A percentile compares a stretch with the other conserved stretches of the same genome.
Evolutionary conservation across 495 filamentous ascomycete species (phyloP).

Genomic region (Aspergillus coremiiformis): DNA sequence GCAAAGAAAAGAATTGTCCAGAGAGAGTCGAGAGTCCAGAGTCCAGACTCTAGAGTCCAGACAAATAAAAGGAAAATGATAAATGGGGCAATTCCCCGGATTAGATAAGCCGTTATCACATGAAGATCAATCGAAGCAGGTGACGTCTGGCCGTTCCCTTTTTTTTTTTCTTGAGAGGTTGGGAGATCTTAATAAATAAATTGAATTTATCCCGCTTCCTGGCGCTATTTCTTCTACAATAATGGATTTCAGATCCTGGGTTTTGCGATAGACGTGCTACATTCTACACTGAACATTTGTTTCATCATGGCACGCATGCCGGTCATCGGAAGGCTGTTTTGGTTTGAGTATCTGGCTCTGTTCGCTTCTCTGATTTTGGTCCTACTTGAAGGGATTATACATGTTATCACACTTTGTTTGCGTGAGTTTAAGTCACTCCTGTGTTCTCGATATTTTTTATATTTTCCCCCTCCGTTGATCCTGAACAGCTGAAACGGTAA

Average conservation of each 20-base stretch:
- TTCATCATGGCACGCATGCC: conserved; percentile 65
- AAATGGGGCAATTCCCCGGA: conserved; percentile 19
- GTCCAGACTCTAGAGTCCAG: background rate
- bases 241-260: conserved; percentile 1
- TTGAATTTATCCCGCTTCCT: too few species aligned
- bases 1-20: background rate
- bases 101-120: conserved; percentile 32
- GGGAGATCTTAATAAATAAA: too few species aligned
- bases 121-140: conserved; percentile 15
- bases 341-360: conserved; percentile 80
- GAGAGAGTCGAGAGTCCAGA: background rate
- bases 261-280: background rate
- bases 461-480: conserved; percentile 17
- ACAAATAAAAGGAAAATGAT: conserved; percentile 17
- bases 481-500: conserved; percentile 60
- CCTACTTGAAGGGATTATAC: conserved; percentile 68
- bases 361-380: conserved; percentile 75
- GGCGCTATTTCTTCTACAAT: background rate
- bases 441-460: too few species aligned
- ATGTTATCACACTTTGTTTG: conserved; percentile 83
- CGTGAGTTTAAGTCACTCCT: conserved; percentile 48
- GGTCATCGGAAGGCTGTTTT: conserved; percentile 73
- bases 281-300: background rate
- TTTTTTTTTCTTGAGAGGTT: conserved; percentile 1
- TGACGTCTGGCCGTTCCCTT: conserved; percentile 14